Conservation (phyloP, 2,329 filamentous ascomycete genomes). For the Penicillium sp. region DNA sequence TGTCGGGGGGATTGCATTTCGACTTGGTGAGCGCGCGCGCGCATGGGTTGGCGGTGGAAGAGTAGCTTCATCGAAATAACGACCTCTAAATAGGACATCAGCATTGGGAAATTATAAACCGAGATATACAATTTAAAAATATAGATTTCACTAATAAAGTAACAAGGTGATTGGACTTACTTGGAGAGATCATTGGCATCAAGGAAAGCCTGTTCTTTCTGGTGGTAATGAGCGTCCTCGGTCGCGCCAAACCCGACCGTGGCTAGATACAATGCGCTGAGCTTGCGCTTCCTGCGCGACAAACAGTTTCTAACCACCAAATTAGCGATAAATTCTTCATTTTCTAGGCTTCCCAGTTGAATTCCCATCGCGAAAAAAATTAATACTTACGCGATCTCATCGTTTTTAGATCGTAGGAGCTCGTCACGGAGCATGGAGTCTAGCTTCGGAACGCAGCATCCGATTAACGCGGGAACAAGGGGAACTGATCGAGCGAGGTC, state of each 20-base stretch:
- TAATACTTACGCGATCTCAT: conserved; percentile 52
- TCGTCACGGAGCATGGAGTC: conserved; percentile 51
- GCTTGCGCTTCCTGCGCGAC: conserved; percentile 84
- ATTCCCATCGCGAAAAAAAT: conserved; percentile 20
- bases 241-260: conserved; percentile 57
- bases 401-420: conserved; percentile 50
- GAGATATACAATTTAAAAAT: background rate
- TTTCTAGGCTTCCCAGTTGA: conserved; percentile 5
- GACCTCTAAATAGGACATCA: conserved; percentile 47
- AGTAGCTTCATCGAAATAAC: conserved; percentile 56
- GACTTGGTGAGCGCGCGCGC: conserved; percentile 22
- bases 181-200: conserved; percentile 57
- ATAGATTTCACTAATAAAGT: background rate
- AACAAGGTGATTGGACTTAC: conserved; percentile 44
- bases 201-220: conserved; percentile 54
- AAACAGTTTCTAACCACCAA: conserved; percentile 53
- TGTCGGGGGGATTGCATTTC: conserved; percentile 27
- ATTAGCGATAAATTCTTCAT: conserved; percentile 35
- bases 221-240: conserved; percentile 52
- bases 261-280: conserved; percentile 83
- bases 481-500: conserved; percentile 39
- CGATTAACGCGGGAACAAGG: conserved; percentile 49
- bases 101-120: conserved; percentile 10
- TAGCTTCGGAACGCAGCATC: conserved; percentile 49
- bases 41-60: conserved; percentile 44